Percentiles rank a stretch among this genome's conserved stretches.
Evolutionary conservation across 257 asterid genomes (phyloP).

Genomic region (Craterostigma plantagineum): DNA sequence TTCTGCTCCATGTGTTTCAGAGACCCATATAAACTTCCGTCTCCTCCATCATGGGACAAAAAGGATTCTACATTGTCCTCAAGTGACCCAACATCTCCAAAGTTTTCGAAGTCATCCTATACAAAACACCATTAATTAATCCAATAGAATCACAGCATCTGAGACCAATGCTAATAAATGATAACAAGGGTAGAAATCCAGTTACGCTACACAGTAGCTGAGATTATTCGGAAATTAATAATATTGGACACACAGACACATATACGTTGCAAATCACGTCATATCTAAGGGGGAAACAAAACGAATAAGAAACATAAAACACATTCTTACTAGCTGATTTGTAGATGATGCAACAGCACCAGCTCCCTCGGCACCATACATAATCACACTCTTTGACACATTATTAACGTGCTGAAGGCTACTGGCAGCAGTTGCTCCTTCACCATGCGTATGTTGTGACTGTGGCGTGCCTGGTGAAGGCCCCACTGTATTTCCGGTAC

Average conservation of each 20-base stretch:
- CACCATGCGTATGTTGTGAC: slow-evolving; percentile 93
- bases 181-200: no score
- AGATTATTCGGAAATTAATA: not conserved
- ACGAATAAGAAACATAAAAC: not conserved
- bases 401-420: slow-evolving; percentile 62
- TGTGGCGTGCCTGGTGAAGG: slow-evolving; percentile 82
- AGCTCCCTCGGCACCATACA: slow-evolving; percentile 75
- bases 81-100: no score
- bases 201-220: no score
- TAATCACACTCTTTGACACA: slow-evolving; percentile 61
- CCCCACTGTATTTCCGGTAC: slow-evolving; percentile 65
- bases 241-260: not conserved
- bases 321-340: slow-evolving; percentile 63
- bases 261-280: not conserved
- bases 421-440: slow-evolving; percentile 65
- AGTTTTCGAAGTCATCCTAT: slow-evolving; percentile 90
- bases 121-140: slow-evolving; percentile 3
- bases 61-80: slow-evolving; percentile 79
- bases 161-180: not conserved
- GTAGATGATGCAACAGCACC: slow-evolving; percentile 84
- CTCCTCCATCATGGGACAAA: slow-evolving; percentile 69
- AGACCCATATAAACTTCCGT: slow-evolving; percentile 67
- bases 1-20: slow-evolving; percentile 60
- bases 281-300: not conserved
- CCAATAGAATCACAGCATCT: not conserved